Conservation (phyloP, 2,329 filamentous ascomycete species). For the Fusarium algeriense region DNA sequence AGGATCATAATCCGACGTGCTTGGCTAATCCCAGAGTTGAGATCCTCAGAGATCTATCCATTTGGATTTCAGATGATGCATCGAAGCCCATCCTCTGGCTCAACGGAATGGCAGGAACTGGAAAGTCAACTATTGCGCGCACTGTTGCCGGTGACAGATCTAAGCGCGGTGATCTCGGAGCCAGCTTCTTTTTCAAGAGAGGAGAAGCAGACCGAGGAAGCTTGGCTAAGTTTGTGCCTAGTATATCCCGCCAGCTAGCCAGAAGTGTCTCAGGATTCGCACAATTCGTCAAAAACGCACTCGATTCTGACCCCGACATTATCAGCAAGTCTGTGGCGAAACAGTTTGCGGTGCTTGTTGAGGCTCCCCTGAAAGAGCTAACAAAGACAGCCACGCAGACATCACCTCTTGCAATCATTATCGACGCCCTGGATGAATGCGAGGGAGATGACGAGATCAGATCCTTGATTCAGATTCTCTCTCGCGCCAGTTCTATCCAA, state of each 20-base stretch:
- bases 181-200: conserved; percentile 59
- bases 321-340: neutral
- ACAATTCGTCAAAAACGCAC: neutral
- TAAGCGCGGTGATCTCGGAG: conserved; percentile 36
- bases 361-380: neutral
- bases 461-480: neutral
- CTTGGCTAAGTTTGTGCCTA: conserved; percentile 54
- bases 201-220: conserved; percentile 52
- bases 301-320: neutral
- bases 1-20: conserved; percentile 51
- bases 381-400: neutral
- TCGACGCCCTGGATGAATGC: neutral
- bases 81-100: conserved; percentile 53
- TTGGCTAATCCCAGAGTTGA: conserved; percentile 48
- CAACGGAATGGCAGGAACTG: conserved; percentile 55
- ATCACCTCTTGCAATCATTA: neutral
- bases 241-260: conserved; percentile 52
- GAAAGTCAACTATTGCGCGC: conserved; percentile 56
- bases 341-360: neutral
- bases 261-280: neutral
- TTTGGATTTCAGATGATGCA: conserved; percentile 21
- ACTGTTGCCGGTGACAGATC: conserved; percentile 52
- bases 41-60: conserved; percentile 41
- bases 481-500: neutral
- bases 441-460: neutral